Evolutionary conservation across 768 basidiomycete genomes (phyloP), one percentile per base, ranked within the genome.

Genomic region (Udeniomyces megalosporus): DNA sequence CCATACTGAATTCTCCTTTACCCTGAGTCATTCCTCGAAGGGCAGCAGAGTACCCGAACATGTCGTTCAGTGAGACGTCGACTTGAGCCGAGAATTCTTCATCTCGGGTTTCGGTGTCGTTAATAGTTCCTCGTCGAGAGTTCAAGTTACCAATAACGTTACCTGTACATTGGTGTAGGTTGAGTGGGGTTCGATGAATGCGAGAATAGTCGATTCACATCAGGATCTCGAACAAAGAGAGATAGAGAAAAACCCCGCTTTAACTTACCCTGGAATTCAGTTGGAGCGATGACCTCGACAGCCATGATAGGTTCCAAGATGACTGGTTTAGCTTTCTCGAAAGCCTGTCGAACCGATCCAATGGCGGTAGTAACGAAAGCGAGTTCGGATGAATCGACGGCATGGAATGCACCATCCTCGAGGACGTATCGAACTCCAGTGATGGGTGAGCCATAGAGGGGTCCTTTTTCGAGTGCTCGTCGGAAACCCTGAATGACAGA

Each of bases 241-340:
- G 38, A 11, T 31, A 10, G 22, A 22, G 45, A 22, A 22, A 11
- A 20, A 42, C 10, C 17, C 17, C 17, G 10, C 38, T 42, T 42
- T n/a, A n/a, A 51, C 61, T 32, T 35, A 73, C 74, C 77, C 73
- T 99, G 95, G 80, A 97, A 99, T 71, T 99, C 95, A 14, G 81
- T 78, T 2, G 95, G 95, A 0, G 93, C 92, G 44, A 96, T 84
- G 29, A 97, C 88, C 70, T 99, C 93, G 42, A 99, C 93, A 17
- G 81, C 87, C 93, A 99, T 99, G 75, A 97, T 85, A n/a, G 93
- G 93, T 72, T 99, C 93, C 45, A 99, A 76, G 60, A 99, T 84
- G 57, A 88, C 83, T 0, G 88, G 83, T 56, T 77, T 77, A 49
- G 88, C 84, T 66, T 79, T 79, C 66, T 78, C 77, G 78, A 86